A percentile compares a stretch with the other conserved stretches of the same genome.
Conservation (phyloP, 176 grass and related monocot genomes). For the Hordeum marinum region DNA sequence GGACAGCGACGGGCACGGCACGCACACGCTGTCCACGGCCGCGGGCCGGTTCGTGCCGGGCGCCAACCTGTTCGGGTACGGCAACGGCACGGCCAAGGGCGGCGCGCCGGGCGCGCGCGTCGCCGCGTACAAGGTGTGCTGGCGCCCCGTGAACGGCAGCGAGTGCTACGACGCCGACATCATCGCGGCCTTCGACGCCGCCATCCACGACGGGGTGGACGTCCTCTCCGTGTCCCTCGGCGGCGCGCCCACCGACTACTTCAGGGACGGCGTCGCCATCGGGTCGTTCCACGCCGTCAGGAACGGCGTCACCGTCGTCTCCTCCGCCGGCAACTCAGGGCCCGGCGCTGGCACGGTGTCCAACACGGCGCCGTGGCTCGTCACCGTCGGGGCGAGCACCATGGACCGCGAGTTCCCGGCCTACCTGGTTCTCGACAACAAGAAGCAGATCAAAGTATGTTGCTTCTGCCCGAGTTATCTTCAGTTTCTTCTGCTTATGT, state of each 20-base stretch:
- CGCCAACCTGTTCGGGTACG: constrained; percentile 66
- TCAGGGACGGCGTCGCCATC: constrained; percentile 69
- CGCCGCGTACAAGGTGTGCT: constrained; percentile 95
- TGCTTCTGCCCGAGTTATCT: background rate
- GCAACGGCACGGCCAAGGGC: constrained; percentile 87
- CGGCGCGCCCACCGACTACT: constrained; percentile 45
- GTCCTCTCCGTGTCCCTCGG: constrained; percentile 88
- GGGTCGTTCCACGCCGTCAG: constrained; percentile 82
- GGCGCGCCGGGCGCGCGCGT: constrained; percentile 53
- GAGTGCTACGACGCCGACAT: constrained; percentile 96
- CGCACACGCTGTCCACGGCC: constrained; percentile 92
- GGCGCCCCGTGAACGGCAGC: constrained; percentile 73
- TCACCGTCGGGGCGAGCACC: constrained; percentile 83
- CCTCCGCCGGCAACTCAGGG: constrained; percentile 78
- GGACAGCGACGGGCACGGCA: constrained; percentile 83
- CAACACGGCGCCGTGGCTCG: constrained; percentile 83
- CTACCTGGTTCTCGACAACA: constrained; percentile 42
- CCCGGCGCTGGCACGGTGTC: constrained; percentile 52
- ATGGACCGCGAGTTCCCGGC: constrained; percentile 80
- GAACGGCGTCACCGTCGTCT: constrained; percentile 61
- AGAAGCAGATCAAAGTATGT: constrained; percentile 52
- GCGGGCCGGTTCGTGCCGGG: constrained; percentile 52
- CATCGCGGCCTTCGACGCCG: constrained; percentile 69
- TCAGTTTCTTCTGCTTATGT: background rate
- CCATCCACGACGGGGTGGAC: constrained; percentile 85